Evolutionary conservation across 106 monocot species (phyloP), one percentile per base, ranked within the genome.

Genomic region (Xerophyta viscosa): DNA sequence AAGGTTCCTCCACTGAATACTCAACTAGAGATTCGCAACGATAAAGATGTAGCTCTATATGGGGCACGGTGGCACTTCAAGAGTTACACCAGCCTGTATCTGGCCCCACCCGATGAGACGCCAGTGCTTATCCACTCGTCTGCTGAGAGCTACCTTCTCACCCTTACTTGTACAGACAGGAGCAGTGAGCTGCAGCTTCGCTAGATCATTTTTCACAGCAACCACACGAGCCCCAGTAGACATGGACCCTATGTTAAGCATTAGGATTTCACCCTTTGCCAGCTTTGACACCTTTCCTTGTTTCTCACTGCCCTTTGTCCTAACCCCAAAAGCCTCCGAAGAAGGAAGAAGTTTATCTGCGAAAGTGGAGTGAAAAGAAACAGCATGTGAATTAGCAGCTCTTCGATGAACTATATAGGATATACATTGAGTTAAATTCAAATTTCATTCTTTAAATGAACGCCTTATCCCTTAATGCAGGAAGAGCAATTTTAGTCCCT

Each of bases 181-280:
- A 27, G 87, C 76, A 13, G 83, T 92, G 25, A 92, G 80, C 69
- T 83, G 82, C 41, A 92, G 71, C 51, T 92, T 92, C 0, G 92
- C 92, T 5, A 92, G 60, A 66, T 87, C 92, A 29, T 87, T 87
- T 58, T 66, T 87, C 36, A 92, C 87, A 11, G 92, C 92, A 24
- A 87, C 56, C 0, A 92, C 92, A 8, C 80, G 54, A n/a, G 87
- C 92, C 1, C 92, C 92, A 0, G 87, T 92, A 3, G 92, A 92
- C 92, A 92, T 92, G 24, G 92, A 92, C 10, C 92, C 92, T 0
- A 92, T 92, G 63, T 87, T 92, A 4, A 92, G 74, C 92, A 92
- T 92, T 17, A 87, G 80, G 44, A 87, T 83, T 60, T 93, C 87
- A 10, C 64, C 71, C 68, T 87, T 93, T 0, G 87, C 42, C 27